Base-by-base conservation (phyloP, 345 rosid genomes). In the Cardamine chenopodiifolia region DNA sequence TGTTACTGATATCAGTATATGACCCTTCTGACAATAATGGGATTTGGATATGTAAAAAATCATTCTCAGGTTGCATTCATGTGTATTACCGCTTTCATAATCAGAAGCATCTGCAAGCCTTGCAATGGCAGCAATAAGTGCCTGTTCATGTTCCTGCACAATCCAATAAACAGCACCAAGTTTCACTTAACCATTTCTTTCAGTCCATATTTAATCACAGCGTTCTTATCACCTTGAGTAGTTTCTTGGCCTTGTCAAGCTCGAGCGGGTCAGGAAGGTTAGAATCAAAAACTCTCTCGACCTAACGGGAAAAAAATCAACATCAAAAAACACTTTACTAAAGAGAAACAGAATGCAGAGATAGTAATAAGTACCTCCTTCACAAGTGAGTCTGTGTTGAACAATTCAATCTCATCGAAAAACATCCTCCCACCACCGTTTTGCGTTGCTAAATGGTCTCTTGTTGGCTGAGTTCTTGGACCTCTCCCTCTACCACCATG, bases 131-230 rank as follows among this genome's bases (percentile, higher is more conserved):
- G 88, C 88, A 13, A 90, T 49, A 23, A 95, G 91, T 15, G 98
- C 92, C 59, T 84, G 96, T 76, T 95, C 99, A 75, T 95, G 99
- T 34, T 95, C 99, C 99, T 95, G 91, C 81, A 81, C 54, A 35
- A 70, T 68, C 54, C 73, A 58, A 67, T 19, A 49, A 49, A 59
- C 49, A 45, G 0, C 6, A 58, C 10, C 29, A 67, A 47, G 55
- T 10, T 68, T 68, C 31, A 73, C 54, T 18, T 7, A 12, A 29
- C 39, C 25, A 11, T 32, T 62, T 45, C 15, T 44, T 37, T 25
- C 42, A 26, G 39, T 25, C 3, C 2, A 23, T 45, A 57, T 66
- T 10, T 67, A 37, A 15, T 58, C 66, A 20, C 28, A 69, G 8
- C 7, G 34, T 37, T 58, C 19, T 49, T 67, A 12, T 59, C 65